Evolutionary conservation across 1,284 basidiomycete species (phyloP), one percentile per base, ranked within the genome.

Genomic region (Tranzscheliella williamsii): DNA sequence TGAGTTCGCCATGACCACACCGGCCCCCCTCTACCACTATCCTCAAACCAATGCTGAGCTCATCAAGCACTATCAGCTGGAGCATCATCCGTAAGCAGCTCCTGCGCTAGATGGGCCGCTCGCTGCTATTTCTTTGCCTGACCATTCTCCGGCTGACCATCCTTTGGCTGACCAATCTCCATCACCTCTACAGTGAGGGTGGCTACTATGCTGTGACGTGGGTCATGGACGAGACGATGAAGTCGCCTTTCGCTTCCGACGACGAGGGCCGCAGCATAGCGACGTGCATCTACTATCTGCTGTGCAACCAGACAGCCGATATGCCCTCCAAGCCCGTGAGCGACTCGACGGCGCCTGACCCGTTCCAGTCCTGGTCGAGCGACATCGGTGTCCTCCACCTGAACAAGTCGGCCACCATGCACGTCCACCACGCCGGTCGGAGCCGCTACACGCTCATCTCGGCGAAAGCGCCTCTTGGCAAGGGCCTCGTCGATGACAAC

Each of bases 381-480:
- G 57, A 62, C 13, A 45, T 55, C 29, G 60, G 58, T 24, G 54
- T 68, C 1, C 48, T 67, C 29, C 55, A 62, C 35, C 45, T 60
- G 37, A 61, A 67, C 50, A 56, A 50, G 39, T 61, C 57, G 4
- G 35, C 56, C 3, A 65, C 62, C 2, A 68, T 68, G 62, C 66
- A 69, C 24, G 37, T 69, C 2, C 62, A 65, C 24, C 66, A 69
- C 29, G 44, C 49, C 18, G 66, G 66, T 0, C 46, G 66, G 32
- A 41, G 58, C 1, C 58, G 38, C n/a, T 69, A 69, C 29, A 69
- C 62, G 4, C 54, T 69, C 36, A 62, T 69, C 23, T 61, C 57
- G 12, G 63, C 66, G 6, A 54, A 51, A n/a, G 35, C 31, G 11
- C 62, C 62, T 9, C 45, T 62, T 4, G 58, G 58, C 26, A 37